These are phyloP conservation scores for Zygoascus bituminiphila DNA, from an alignment of 805 yeast species.

Conservation along the genomic window DNA sequence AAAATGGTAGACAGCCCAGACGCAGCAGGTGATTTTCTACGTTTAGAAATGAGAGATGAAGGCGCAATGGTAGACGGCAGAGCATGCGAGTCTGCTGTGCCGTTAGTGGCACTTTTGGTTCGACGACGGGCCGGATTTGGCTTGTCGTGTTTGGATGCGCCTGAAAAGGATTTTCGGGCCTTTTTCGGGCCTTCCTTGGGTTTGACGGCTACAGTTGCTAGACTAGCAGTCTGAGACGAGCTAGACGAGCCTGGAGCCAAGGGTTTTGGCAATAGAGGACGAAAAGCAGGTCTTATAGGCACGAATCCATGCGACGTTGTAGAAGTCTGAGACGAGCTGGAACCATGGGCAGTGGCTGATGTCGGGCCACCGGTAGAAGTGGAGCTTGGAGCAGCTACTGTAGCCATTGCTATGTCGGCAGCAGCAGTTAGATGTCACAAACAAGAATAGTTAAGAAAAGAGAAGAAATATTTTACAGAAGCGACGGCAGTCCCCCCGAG, in stretches of 20 bases:
- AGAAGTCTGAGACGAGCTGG: neutral
- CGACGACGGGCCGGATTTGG: constrained; percentile 8
- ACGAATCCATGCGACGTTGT: constrained; percentile 15
- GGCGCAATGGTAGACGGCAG: constrained; percentile 19
- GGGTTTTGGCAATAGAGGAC: constrained; percentile 31
- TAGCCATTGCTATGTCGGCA: constrained; percentile 1
- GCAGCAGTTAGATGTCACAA: constrained; percentile 1
- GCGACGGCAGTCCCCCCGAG: no score
- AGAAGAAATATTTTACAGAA: neutral
- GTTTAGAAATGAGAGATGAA: constrained; percentile 16
- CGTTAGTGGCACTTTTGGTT: constrained; percentile 12
- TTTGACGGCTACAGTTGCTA: neutral
- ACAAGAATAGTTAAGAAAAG: neutral
- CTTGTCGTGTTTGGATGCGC: constrained; percentile 3
- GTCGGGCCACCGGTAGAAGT: constrained; percentile 3
- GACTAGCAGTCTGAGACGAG: neutral
- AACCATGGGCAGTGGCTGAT: constrained; percentile 1
- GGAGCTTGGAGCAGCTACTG: constrained; percentile 2
- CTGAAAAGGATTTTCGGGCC: neutral
- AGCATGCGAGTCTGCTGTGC: neutral
- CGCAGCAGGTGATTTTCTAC: constrained; percentile 11
- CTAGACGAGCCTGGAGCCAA: neutral
- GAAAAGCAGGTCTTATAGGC: constrained; percentile 29
- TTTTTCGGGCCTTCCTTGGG: constrained; percentile 1
- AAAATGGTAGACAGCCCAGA: constrained; percentile 9